Evolutionary conservation across 2,329 filamentous ascomycete species (phyloP).

Genomic region (Pestalotiopsis sp.): DNA sequence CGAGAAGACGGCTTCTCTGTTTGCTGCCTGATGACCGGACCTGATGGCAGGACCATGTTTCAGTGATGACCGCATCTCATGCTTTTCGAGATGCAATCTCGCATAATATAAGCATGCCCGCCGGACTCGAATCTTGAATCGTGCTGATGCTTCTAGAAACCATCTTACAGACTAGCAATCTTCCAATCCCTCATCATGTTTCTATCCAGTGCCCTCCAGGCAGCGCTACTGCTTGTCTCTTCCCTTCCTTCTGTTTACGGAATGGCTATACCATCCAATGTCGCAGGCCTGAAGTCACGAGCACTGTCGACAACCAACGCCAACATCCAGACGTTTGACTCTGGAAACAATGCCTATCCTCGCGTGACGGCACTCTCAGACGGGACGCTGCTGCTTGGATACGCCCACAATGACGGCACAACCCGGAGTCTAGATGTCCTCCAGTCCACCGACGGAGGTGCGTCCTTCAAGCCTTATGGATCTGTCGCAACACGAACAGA

Average conservation of each 20-base stretch:
- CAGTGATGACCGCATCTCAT: neutral
- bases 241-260: slow-evolving; percentile 3
- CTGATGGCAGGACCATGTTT: neutral
- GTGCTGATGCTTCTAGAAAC: neutral
- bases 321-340: neutral
- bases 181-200: neutral
- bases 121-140: neutral
- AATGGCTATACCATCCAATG: neutral
- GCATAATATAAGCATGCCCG: neutral
- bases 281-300: neutral
- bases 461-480: slow-evolving; percentile 34
- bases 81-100: neutral
- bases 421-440: slow-evolving; percentile 34
- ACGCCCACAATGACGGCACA: slow-evolving; percentile 33
- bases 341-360: slow-evolving; percentile 37
- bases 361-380: slow-evolving; percentile 39
- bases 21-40: neutral
- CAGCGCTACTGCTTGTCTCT: slow-evolving; percentile 7
- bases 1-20: neutral
- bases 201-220: neutral
- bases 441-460: slow-evolving; percentile 38
- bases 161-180: neutral
- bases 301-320: neutral
- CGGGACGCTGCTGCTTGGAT: slow-evolving; percentile 40
- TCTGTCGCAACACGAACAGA: slow-evolving; percentile 35